Percentiles rank a stretch among this genome's conserved stretches.
These are phyloP conservation scores for Penicillium angulare DNA, from an alignment of 495 filamentous ascomycete genomes.

Conservation along the genomic window DNA sequence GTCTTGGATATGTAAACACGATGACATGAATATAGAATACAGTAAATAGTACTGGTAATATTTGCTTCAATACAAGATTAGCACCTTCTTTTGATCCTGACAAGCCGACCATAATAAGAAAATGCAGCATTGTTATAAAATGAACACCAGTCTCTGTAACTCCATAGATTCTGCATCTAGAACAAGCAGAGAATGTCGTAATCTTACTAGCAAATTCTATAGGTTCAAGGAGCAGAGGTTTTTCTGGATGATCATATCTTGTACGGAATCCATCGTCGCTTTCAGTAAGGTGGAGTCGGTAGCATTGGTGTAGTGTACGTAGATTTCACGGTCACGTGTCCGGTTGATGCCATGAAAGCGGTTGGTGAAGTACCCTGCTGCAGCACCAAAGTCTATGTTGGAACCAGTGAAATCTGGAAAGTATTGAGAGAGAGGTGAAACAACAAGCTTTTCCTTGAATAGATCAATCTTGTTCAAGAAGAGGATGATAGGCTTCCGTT, in stretches of 20 bases:
- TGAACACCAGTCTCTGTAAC: no score
- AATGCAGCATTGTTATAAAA: no score
- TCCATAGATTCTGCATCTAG: no score
- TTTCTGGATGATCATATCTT: conserved; percentile 99
- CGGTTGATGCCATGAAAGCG: conserved; percentile 86
- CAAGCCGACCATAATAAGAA: no score
- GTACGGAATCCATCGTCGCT: conserved; percentile 95
- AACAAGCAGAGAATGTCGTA: no score
- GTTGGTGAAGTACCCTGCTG: conserved; percentile 83
- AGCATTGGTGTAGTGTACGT: conserved; percentile 90
- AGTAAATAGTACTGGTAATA: no score
- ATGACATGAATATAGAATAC: no score
- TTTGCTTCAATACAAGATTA: no score
- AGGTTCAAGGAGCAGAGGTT: conserved; percentile 93
- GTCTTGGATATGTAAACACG: no score
- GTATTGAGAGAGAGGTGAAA: conserved; percentile 80
- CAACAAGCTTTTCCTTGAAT: conserved; percentile 83
- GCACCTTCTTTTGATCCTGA: no score
- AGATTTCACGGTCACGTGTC: conserved; percentile 83
- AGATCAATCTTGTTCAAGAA: conserved; percentile 99
- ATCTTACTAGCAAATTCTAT: no score
- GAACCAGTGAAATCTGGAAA: conserved; percentile 86
- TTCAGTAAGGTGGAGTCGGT: conserved; percentile 94
- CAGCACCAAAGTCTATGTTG: conserved; percentile 54
- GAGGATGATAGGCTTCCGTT: conserved; percentile 90